These are phyloP conservation scores for Tetramitus jugosus DNA, from an alignment of 208 protist genomes.

Conservation along the genomic window DNA sequence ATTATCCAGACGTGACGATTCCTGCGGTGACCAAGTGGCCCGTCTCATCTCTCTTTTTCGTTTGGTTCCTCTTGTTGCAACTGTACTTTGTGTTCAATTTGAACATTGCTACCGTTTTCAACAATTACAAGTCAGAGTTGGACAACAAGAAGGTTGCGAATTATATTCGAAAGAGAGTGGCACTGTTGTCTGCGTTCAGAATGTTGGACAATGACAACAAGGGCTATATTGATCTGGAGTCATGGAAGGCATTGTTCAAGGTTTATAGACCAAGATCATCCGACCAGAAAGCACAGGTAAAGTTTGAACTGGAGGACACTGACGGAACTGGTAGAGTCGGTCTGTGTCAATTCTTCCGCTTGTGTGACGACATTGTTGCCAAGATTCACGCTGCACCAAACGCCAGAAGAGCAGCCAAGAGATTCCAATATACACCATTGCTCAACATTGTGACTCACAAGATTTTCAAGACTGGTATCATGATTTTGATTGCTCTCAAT, in stretches of 20 bases:
- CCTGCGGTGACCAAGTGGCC: background rate
- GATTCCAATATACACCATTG: background rate
- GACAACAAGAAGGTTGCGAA: background rate
- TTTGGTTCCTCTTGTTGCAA: background rate
- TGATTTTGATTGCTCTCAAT: background rate
- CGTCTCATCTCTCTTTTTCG: background rate
- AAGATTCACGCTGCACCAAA: background rate
- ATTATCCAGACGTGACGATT: background rate
- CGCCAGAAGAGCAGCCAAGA: background rate
- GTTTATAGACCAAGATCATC: background rate
- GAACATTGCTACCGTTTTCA: conserved; percentile 2
- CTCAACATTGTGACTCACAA: background rate
- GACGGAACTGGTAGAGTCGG: background rate
- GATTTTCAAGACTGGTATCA: background rate
- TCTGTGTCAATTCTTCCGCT: background rate
- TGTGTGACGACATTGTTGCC: background rate
- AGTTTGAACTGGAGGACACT: background rate
- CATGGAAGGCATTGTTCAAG: background rate
- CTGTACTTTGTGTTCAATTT: background rate
- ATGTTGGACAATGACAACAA: background rate
- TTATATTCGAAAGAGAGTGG: background rate
- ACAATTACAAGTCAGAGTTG: background rate
- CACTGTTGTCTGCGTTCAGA: background rate
- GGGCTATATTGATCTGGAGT: background rate
- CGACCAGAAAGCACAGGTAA: background rate